phyloP scores from a whole-genome alignment of 2,329 filamentous ascomycete genomes.

The Sordariomycetes sp. region DNA sequence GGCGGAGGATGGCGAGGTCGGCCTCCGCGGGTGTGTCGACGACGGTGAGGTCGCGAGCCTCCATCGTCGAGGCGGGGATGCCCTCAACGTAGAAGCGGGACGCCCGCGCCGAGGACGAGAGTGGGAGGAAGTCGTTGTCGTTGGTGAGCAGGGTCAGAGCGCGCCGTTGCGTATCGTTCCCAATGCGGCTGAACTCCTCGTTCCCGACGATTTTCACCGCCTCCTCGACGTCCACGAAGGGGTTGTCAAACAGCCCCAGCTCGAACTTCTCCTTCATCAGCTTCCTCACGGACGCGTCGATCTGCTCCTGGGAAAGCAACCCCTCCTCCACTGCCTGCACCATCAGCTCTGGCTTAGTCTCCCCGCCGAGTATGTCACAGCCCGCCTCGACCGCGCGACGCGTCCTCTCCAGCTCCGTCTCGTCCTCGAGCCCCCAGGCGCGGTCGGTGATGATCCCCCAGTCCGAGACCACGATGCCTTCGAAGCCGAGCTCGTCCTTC shows the following conservation, averaged over 20 bases:
- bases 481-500: constrained; percentile 33
- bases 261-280: constrained; percentile 38
- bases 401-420: constrained; percentile 28
- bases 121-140: constrained; percentile 12
- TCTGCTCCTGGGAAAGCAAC: constrained; percentile 26
- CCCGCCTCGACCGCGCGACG: constrained; percentile 35
- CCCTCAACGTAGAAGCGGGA: constrained; percentile 11
- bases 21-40: constrained; percentile 25
- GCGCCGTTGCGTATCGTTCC: constrained; percentile 13
- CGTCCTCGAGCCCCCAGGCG: constrained; percentile 37
- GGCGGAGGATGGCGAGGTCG: constrained; percentile 27
- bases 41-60: constrained; percentile 16
- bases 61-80: constrained; percentile 7
- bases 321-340: constrained; percentile 30
- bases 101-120: constrained; percentile 1
- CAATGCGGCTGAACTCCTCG: constrained; percentile 22
- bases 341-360: constrained; percentile 35
- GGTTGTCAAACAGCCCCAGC: constrained; percentile 39
- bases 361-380: constrained; percentile 41
- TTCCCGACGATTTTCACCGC: constrained; percentile 31
- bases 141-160: constrained; percentile 18
- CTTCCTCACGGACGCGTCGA: constrained; percentile 33
- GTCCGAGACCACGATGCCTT: constrained; percentile 39
- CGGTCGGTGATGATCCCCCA: constrained; percentile 42
- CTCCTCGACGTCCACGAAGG: constrained; percentile 32